Conservation (phyloP, 2,329 filamentous ascomycete species). For the Trichoderma oligosporum region DNA sequence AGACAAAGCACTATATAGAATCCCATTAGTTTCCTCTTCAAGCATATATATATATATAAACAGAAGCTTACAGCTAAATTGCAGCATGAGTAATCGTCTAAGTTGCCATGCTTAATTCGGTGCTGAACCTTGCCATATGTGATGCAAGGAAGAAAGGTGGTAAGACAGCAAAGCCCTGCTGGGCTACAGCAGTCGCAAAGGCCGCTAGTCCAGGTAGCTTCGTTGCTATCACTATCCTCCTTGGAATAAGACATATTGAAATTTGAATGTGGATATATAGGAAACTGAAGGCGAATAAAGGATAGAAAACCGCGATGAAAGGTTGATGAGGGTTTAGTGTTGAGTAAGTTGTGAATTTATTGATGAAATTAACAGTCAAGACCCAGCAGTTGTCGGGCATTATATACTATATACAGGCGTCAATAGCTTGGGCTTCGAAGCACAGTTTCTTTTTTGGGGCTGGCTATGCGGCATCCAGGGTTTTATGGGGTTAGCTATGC, state of each 20-base stretch:
- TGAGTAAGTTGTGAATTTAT: not conserved
- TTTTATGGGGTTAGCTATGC: too few species aligned
- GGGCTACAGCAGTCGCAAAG: constrained; percentile 46
- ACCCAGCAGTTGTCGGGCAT: not conserved
- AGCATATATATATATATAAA: not conserved
- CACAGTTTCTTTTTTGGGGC: not conserved
- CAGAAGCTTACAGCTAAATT: constrained; percentile 43
- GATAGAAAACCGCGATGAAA: not conserved
- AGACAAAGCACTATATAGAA: constrained; percentile 39
- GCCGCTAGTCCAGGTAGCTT: constrained; percentile 35
- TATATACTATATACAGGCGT: not conserved
- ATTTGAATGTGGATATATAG: not conserved
- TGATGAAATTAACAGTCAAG: not conserved
- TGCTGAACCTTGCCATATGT: constrained; percentile 49
- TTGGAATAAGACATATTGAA: not conserved
- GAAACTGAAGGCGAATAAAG: not conserved
- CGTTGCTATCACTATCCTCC: constrained; percentile 33
- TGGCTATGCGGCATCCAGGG: not conserved
- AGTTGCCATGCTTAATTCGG: constrained; percentile 38
- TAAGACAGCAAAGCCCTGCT: constrained; percentile 41
- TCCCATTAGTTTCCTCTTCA: constrained; percentile 13
- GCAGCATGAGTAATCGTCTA: constrained; percentile 43
- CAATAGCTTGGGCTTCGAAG: not conserved
- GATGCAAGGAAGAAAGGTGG: constrained; percentile 45
- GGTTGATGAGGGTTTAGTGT: too few species aligned